Conservation (phyloP, 306 rosid species). For the Prunus fruticosa region DNA sequence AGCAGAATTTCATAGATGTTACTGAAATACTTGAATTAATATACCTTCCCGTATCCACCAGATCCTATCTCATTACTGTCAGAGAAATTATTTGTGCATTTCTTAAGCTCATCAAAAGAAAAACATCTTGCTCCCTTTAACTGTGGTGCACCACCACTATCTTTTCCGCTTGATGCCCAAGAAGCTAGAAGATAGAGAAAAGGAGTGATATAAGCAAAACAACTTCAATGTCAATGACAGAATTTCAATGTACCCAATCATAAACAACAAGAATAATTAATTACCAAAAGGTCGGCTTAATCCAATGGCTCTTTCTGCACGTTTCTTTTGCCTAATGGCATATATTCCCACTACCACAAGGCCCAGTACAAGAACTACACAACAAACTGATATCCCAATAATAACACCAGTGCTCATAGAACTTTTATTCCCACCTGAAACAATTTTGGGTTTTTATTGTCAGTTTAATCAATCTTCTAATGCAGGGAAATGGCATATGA, state of each 20-base stretch:
- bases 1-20: neutral
- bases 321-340: slow-evolving; percentile 83
- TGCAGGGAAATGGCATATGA: neutral
- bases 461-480: slow-evolving; percentile 16
- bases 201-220: slow-evolving; percentile 15
- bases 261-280: slow-evolving; percentile 12
- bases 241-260: neutral
- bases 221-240: slow-evolving; percentile 12
- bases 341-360: slow-evolving; percentile 62
- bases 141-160: slow-evolving; percentile 95
- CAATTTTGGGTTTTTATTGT: slow-evolving; percentile 14
- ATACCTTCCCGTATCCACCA: slow-evolving; percentile 97
- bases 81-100: slow-evolving; percentile 67
- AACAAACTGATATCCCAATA: slow-evolving; percentile 55
- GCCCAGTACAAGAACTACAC: slow-evolving; percentile 55
- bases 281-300: slow-evolving; percentile 85
- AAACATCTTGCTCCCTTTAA: slow-evolving; percentile 98
- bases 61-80: slow-evolving; percentile 67
- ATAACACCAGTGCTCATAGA: slow-evolving; percentile 46
- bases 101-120: slow-evolving; percentile 86
- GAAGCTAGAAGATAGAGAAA: slow-evolving; percentile 55
- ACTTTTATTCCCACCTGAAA: slow-evolving; percentile 42
- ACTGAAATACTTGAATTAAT: slow-evolving; percentile 2
- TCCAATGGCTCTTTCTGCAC: slow-evolving; percentile 88
- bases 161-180: slow-evolving; percentile 89